Conservation (phyloP, 2,329 filamentous ascomycete species). For the Hypoxylon sp. region DNA sequence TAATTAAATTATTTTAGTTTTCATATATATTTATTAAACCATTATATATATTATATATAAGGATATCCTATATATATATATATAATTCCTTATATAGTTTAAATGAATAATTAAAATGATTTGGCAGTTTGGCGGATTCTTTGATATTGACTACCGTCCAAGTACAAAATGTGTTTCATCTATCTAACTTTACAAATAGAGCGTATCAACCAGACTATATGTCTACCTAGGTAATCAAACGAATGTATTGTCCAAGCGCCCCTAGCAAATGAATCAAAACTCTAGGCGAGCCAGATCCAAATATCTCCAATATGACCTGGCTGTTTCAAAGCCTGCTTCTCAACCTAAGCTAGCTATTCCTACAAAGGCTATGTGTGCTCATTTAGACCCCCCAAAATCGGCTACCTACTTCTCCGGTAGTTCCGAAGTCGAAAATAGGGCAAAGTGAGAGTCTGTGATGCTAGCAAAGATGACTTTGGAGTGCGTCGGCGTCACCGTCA, state of each 20-base stretch:
- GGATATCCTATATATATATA: no score
- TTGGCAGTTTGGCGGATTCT: no score
- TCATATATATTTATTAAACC: no score
- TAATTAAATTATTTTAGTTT: no score
- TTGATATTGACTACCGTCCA: no score
- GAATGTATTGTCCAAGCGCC: neutral
- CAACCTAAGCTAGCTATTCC: neutral
- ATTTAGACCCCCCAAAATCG: neutral
- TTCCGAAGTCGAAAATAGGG: neutral
- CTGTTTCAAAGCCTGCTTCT: neutral
- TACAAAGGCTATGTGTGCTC: neutral
- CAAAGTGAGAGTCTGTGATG: neutral
- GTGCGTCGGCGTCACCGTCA: slow-evolving; percentile 7
- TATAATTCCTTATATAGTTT: no score
- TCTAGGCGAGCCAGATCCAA: no score
- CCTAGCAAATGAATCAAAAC: no score
- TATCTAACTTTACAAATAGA: neutral
- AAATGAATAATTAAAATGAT: no score
- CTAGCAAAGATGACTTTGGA: neutral
- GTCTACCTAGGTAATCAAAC: neutral
- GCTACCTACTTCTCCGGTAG: neutral
- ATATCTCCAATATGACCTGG: no score
- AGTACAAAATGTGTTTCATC: neutral
- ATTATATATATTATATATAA: no score
- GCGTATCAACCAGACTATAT: neutral